Conservation (phyloP, 2,329 filamentous ascomycete genomes). For the Trichoderma simmonsii region DNA sequence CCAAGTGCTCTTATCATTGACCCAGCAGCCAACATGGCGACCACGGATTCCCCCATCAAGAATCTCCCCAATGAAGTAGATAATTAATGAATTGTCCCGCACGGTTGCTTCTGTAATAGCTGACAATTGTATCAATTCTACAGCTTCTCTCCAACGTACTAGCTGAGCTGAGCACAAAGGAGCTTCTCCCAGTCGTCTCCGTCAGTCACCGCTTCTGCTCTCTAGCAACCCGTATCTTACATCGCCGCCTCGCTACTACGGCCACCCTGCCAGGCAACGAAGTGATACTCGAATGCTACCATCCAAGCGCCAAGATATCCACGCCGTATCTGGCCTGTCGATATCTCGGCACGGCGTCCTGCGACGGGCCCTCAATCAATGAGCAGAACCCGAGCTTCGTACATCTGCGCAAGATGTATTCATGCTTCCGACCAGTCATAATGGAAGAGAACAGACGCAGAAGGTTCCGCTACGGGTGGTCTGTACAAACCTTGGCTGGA, state of each 20-base stretch:
- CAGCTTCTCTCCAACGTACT: constrained; percentile 53
- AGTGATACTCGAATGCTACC: constrained; percentile 75
- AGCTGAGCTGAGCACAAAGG: constrained; percentile 44
- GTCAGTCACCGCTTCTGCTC: constrained; percentile 63
- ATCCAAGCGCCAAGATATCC: constrained; percentile 64
- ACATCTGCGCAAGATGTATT: constrained; percentile 60
- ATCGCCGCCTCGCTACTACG: constrained; percentile 54
- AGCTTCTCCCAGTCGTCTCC: constrained; percentile 55
- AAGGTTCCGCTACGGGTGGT: constrained; percentile 25
- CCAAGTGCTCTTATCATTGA: neutral
- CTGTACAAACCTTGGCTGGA: neutral
- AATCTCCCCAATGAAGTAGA: constrained; percentile 10
- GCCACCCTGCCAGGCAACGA: constrained; percentile 43
- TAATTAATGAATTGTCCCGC: neutral
- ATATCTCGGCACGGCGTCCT: constrained; percentile 55
- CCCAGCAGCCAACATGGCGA: neutral
- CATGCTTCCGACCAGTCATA: constrained; percentile 64
- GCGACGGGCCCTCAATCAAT: constrained; percentile 17
- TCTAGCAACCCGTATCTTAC: constrained; percentile 60
- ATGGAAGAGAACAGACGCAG: constrained; percentile 49
- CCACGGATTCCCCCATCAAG: neutral
- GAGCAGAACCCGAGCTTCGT: constrained; percentile 26
- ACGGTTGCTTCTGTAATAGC: neutral
- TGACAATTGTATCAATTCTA: neutral
- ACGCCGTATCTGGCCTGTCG: constrained; percentile 66